Evolutionary conservation across 495 filamentous ascomycete genomes (phyloP).

Genomic region (Hypomontagnella submonticulosa): DNA sequence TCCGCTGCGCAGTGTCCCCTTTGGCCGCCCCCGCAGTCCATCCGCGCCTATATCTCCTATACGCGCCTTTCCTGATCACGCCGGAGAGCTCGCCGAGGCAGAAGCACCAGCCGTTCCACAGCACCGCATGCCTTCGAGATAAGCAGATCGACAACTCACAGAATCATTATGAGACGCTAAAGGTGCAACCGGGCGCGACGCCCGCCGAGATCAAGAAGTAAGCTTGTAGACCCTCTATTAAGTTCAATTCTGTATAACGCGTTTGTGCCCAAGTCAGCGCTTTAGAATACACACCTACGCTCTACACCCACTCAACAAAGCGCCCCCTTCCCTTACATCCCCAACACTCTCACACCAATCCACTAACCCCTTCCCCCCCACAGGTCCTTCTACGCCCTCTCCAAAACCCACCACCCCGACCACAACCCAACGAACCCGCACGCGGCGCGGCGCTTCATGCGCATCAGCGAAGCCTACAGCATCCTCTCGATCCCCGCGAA

Average conservation of each 20-base stretch:
- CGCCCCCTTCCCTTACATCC: slow-evolving; percentile 2
- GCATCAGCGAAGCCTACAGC: slow-evolving; percentile 87
- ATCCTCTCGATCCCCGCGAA: slow-evolving; percentile 75
- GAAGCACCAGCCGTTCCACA: slow-evolving; percentile 14
- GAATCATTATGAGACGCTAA: slow-evolving; percentile 87
- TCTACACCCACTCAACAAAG: background rate
- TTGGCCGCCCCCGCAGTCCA: slow-evolving; percentile 21
- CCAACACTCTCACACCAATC: slow-evolving; percentile 23
- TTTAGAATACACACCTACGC: background rate
- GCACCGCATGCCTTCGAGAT: slow-evolving; percentile 27
- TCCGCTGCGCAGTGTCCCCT: slow-evolving; percentile 30
- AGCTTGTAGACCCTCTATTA: slow-evolving; percentile 13
- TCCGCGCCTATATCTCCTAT: slow-evolving; percentile 29
- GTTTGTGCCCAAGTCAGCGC: too few relatives aligned
- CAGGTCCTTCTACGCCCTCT: slow-evolving; percentile 91
- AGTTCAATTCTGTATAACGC: too few relatives aligned
- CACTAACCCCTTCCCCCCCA: slow-evolving; percentile 18
- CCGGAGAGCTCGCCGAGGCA: background rate
- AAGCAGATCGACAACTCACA: slow-evolving; percentile 48
- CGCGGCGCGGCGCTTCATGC: slow-evolving; percentile 81
- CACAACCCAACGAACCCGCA: slow-evolving; percentile 79
- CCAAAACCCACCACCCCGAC: slow-evolving; percentile 94
- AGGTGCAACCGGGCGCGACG: slow-evolving; percentile 74
- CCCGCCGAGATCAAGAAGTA: slow-evolving; percentile 86
- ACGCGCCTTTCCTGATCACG: slow-evolving; percentile 12